Evolutionary conservation across 768 basidiomycete species (phyloP).

Genomic region (Baorangia bicolor): DNA sequence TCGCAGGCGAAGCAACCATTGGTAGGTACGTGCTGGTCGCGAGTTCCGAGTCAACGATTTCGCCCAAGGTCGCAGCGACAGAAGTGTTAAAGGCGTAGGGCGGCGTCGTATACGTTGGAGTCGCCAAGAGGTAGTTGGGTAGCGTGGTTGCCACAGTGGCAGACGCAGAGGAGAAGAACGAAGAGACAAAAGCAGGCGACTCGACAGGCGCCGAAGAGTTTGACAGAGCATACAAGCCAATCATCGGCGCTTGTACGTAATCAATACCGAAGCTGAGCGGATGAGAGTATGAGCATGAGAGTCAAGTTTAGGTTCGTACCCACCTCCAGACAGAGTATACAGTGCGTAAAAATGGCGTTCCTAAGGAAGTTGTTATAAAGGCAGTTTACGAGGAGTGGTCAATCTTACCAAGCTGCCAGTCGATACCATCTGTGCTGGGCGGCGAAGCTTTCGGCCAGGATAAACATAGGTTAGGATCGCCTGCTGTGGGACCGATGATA

Average conservation of each 20-base stretch:
- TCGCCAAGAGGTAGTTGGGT: slow-evolving; percentile 68
- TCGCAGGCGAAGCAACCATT: slow-evolving; percentile 43
- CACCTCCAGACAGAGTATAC: slow-evolving; percentile 82
- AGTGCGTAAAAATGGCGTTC: slow-evolving; percentile 65
- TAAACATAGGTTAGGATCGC: slow-evolving; percentile 65
- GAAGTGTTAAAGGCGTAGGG: slow-evolving; percentile 71
- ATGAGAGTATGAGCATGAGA: slow-evolving; percentile 3
- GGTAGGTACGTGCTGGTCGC: slow-evolving; percentile 72
- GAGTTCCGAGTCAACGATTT: slow-evolving; percentile 58
- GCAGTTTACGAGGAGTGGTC: not conserved
- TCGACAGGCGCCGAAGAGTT: slow-evolving; percentile 45
- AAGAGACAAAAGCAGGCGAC: slow-evolving; percentile 41
- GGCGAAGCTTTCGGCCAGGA: slow-evolving; percentile 70
- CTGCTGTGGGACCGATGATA: slow-evolving; percentile 65
- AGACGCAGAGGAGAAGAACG: slow-evolving; percentile 59
- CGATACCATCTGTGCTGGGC: slow-evolving; percentile 71
- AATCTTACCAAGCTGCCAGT: slow-evolving; percentile 76
- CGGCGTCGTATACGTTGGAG: slow-evolving; percentile 62
- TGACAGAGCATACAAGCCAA: slow-evolving; percentile 67
- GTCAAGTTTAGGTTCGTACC: not conserved
- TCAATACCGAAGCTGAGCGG: slow-evolving; percentile 67
- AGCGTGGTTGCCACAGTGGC: slow-evolving; percentile 66
- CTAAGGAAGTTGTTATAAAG: slow-evolving; percentile 31
- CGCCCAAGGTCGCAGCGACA: slow-evolving; percentile 50
- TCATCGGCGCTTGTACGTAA: slow-evolving; percentile 68